Evolutionary conservation across 805 yeast species (phyloP).

Genomic region (Cyberlindnera xishuangbannaensis): DNA sequence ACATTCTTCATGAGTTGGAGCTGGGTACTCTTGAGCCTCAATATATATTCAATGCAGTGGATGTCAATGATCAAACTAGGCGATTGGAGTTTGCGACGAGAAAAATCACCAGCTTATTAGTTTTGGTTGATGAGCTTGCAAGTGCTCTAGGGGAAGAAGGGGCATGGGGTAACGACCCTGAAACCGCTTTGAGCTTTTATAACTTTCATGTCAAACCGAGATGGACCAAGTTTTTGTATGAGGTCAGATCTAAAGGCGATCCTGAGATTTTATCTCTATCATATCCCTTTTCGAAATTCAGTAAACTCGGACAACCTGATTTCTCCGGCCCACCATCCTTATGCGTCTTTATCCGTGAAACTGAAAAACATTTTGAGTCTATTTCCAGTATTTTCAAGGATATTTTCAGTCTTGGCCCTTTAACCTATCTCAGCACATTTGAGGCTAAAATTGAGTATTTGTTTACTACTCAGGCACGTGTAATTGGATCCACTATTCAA

Average conservation of each 20-base stretch:
- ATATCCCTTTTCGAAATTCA: slow-evolving; percentile 16
- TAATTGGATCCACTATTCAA: slow-evolving; percentile 26
- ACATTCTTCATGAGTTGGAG: slow-evolving; percentile 1
- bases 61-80: not conserved
- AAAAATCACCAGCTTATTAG: no score
- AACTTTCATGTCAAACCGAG: slow-evolving; percentile 17
- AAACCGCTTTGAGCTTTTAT: slow-evolving; percentile 31
- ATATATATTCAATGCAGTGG: slow-evolving; percentile 7
- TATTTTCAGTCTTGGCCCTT: not conserved
- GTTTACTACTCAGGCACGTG: slow-evolving; percentile 22
- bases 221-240: slow-evolving; percentile 10
- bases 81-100: no score
- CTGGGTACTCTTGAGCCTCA: not conserved
- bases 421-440: not conserved
- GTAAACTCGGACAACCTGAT: not conserved
- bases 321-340: no score
- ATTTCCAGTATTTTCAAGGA: no score
- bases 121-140: slow-evolving; percentile 29
- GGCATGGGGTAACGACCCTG: slow-evolving; percentile 32
- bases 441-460: slow-evolving; percentile 15
- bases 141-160: slow-evolving; percentile 26
- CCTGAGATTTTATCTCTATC: not conserved
- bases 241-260: not conserved
- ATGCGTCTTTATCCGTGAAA: no score
- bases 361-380: no score